Conservation (phyloP, 495 filamentous ascomycete species). For the Cercophora newfieldiana region DNA sequence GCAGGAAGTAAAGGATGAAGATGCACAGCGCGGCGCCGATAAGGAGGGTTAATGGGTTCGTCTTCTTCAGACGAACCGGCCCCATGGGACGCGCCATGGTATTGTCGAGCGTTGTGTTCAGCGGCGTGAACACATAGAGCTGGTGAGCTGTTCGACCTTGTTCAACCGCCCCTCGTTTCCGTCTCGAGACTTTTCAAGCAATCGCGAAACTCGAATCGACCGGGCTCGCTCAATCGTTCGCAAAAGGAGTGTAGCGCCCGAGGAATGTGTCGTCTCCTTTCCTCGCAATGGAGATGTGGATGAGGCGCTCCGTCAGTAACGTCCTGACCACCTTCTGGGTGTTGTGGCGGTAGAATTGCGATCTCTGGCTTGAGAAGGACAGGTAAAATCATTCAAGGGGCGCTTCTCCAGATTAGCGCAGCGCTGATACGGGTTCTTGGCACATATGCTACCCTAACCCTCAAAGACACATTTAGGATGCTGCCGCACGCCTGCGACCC, state of each 20-base stretch:
- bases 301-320: background rate
- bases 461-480: background rate
- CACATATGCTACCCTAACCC: conserved; percentile 3
- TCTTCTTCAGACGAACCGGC: conserved; percentile 57
- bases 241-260: background rate
- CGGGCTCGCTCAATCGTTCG: background rate
- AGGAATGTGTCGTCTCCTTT: background rate
- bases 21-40: conserved; percentile 52
- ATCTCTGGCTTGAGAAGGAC: conserved; percentile 18
- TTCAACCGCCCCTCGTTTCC: conserved; percentile 4
- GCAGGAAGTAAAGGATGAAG: conserved; percentile 55
- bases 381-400: conserved; percentile 27
- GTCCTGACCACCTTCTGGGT: conserved; percentile 17
- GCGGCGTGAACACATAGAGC: conserved; percentile 27
- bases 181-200: background rate
- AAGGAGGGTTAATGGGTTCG: conserved; percentile 51
- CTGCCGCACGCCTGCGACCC: background rate
- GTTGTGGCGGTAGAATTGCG: conserved; percentile 8
- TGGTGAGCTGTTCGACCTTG: background rate
- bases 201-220: conserved; percentile 1
- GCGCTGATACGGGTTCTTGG: background rate
- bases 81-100: conserved; percentile 55
- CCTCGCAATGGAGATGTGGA: background rate
- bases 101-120: conserved; percentile 23
- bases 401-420: background rate